Percentiles rank a stretch among this genome's conserved stretches.
Evolutionary conservation across 2,329 filamentous ascomycete species (phyloP).

Genomic region (Arthrobotrys sinensis): DNA sequence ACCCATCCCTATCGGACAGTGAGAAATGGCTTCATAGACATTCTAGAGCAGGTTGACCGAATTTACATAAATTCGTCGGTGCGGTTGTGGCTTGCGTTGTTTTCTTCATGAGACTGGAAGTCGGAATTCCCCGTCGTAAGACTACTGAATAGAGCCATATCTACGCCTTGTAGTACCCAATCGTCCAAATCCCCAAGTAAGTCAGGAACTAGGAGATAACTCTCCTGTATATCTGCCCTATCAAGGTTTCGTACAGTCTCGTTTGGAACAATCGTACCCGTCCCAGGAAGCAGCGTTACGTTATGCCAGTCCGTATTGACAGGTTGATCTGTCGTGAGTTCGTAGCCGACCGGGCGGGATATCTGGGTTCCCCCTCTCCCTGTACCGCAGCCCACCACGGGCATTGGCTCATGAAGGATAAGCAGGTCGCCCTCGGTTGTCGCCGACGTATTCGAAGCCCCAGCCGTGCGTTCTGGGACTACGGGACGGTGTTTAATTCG

Average conservation of each 20-base stretch:
- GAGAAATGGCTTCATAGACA: too few species aligned
- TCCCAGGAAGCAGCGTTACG: not conserved
- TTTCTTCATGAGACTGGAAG: too few species aligned
- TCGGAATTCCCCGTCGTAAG: not conserved
- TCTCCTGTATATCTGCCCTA: too few species aligned
- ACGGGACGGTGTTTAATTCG: constrained; percentile 64
- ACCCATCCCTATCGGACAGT: too few species aligned
- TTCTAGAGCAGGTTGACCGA: too few species aligned
- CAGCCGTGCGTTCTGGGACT: too few species aligned
- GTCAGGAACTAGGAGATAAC: not conserved
- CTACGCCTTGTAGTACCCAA: constrained; percentile 67
- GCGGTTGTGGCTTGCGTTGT: too few species aligned
- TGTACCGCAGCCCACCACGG: not conserved
- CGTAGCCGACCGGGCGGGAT: not conserved
- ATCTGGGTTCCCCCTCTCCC: not conserved
- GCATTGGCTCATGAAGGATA: not conserved
- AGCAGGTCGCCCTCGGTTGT: not conserved
- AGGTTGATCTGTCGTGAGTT: not conserved
- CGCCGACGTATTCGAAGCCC: not conserved
- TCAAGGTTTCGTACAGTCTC: too few species aligned
- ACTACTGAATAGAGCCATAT: constrained; percentile 66
- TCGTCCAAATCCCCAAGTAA: constrained; percentile 56
- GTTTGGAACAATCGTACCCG: not conserved
- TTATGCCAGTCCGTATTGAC: not conserved
- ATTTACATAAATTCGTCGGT: too few species aligned